Evolutionary conservation across 2,329 filamentous ascomycete genomes (phyloP).

Genomic region (Metarhizium brunneum): DNA sequence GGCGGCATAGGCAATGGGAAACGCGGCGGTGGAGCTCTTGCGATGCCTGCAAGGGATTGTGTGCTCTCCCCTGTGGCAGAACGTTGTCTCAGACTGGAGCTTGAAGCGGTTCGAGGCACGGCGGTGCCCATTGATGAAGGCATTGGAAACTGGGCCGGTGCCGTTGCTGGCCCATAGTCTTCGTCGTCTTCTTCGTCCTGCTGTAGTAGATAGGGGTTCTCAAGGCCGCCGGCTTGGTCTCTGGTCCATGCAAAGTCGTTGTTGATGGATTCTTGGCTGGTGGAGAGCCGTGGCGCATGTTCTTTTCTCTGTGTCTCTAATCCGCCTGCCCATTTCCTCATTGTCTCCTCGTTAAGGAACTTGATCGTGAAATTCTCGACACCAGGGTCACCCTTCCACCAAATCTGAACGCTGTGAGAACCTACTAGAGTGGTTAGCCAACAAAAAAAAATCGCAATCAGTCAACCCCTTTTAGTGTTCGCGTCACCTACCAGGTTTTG

Average conservation of each 20-base stretch:
- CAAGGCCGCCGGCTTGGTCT: constrained; percentile 53
- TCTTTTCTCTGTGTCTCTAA: constrained; percentile 68
- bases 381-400: constrained; percentile 94
- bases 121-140: constrained; percentile 12
- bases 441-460: constrained; percentile 2
- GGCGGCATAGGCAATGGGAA: constrained; percentile 58
- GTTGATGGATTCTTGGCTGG: constrained; percentile 40
- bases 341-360: constrained; percentile 81
- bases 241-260: constrained; percentile 77
- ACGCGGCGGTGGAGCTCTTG: constrained; percentile 55
- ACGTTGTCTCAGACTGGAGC: constrained; percentile 62
- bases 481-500: constrained; percentile 65
- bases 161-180: constrained; percentile 31
- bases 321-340: constrained; percentile 84
- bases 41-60: constrained; percentile 46
- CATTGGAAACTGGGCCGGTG: constrained; percentile 26
- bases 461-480: not conserved
- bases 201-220: constrained; percentile 71
- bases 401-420: constrained; percentile 92
- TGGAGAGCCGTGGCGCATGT: constrained; percentile 39
- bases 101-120: constrained; percentile 46
- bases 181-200: constrained; percentile 56
- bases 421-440: constrained; percentile 42
- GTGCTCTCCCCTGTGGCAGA: constrained; percentile 66
- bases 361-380: constrained; percentile 96